These are phyloP conservation scores for Rutstroemia sp. DNA, from an alignment of 2,329 filamentous ascomycete genomes.

Conservation along the genomic window DNA sequence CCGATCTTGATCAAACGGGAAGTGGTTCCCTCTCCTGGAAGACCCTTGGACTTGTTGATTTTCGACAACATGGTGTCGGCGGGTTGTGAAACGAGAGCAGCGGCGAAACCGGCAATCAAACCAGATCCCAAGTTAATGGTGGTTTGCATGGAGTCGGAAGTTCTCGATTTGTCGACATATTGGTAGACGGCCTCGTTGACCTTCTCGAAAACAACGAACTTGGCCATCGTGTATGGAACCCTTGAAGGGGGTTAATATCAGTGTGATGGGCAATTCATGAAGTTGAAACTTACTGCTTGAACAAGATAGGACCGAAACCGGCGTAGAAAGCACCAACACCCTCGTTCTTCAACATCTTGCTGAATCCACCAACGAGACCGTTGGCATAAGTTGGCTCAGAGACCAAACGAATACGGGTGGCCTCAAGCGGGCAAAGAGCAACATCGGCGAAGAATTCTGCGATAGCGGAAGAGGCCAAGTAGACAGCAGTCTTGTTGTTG, in stretches of 20 bases:
- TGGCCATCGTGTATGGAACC: conserved; percentile 90
- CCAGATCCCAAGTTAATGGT: conserved; percentile 72
- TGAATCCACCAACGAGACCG: conserved; percentile 71
- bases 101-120: conserved; percentile 77
- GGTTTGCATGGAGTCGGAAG: conserved; percentile 66
- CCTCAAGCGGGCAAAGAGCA: conserved; percentile 85
- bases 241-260: conserved; percentile 26
- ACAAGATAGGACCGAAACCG: conserved; percentile 80
- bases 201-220: conserved; percentile 93
- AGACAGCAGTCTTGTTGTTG: conserved; percentile 75
- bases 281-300: conserved; percentile 58
- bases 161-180: conserved; percentile 60
- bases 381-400: conserved; percentile 79
- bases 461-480: conserved; percentile 61
- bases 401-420: conserved; percentile 88
- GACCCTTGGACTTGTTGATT: conserved; percentile 92
- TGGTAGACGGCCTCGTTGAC: conserved; percentile 68
- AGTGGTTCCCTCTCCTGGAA: conserved; percentile 76
- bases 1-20: conserved; percentile 80
- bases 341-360: conserved; percentile 77
- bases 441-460: conserved; percentile 70
- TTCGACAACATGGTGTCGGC: conserved; percentile 91
- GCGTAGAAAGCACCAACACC: conserved; percentile 83
- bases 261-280: not conserved
- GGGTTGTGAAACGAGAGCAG: conserved; percentile 79